phyloP scores from a whole-genome alignment of 2,329 filamentous ascomycete species.

The Epichloe glyceriae region DNA sequence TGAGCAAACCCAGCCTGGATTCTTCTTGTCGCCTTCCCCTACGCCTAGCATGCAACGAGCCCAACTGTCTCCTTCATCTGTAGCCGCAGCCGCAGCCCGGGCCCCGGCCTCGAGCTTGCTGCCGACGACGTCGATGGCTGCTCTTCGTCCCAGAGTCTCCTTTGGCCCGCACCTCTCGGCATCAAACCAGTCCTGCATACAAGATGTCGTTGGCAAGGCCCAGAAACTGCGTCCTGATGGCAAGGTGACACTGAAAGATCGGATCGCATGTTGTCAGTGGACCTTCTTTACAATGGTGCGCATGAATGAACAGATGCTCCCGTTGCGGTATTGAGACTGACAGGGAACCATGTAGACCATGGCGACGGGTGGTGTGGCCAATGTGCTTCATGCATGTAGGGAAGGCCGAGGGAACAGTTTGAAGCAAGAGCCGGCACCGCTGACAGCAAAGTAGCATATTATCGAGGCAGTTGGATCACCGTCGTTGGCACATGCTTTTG shows the following conservation, averaged over 20 bases:
- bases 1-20: constrained; percentile 19
- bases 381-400: constrained; percentile 30
- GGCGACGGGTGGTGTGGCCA: constrained; percentile 44
- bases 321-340: not conserved
- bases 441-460: constrained; percentile 3
- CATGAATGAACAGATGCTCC: not conserved
- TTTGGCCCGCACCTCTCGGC: not conserved
- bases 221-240: constrained; percentile 12
- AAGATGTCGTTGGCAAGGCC: constrained; percentile 21
- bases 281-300: constrained; percentile 56
- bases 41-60: not conserved
- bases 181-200: constrained; percentile 13
- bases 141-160: not conserved
- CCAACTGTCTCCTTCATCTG: not conserved
- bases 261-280: constrained; percentile 48
- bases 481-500: constrained; percentile 49
- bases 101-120: no score
- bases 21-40: constrained; percentile 13
- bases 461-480: constrained; percentile 36
- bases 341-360: constrained; percentile 16
- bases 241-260: constrained; percentile 33
- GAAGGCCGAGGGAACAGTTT: not conserved
- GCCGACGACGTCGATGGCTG: not conserved
- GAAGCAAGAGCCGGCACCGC: not conserved
- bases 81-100: not conserved